Evolutionary conservation across 1,284 basidiomycete genomes (phyloP).

Genomic region (Austropuccinia psidii): DNA sequence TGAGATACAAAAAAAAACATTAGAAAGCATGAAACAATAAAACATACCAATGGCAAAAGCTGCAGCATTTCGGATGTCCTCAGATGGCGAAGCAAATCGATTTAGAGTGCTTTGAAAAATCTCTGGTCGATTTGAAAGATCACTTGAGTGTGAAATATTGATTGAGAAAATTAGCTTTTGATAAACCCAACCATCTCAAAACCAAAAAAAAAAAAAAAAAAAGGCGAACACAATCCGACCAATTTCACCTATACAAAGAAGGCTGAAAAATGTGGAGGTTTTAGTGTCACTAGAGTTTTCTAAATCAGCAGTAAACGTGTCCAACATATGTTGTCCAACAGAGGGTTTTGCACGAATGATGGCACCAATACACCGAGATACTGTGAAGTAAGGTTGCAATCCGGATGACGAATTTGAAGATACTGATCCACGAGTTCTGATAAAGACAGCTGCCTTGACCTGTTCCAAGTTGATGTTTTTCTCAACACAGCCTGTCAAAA

Average conservation of each 20-base stretch:
- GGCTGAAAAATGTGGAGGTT: conserved; percentile 64
- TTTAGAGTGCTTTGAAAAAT: conserved; percentile 66
- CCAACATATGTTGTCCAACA: neutral
- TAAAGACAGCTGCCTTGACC: conserved; percentile 14
- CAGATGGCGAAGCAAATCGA: conserved; percentile 65
- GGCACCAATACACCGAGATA: conserved; percentile 68
- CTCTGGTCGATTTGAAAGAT: conserved; percentile 67
- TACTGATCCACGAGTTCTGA: conserved; percentile 4
- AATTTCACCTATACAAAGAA: conserved; percentile 79
- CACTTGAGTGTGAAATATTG: conserved; percentile 52
- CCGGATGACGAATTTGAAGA: conserved; percentile 39
- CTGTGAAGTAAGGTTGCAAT: conserved; percentile 54
- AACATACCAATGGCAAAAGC: conserved; percentile 76
- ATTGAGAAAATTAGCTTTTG: neutral
- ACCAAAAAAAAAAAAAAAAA: neutral
- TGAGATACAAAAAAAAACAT: neutral
- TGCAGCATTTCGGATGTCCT: conserved; percentile 76
- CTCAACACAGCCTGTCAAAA: conserved; percentile 8
- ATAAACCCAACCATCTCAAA: neutral
- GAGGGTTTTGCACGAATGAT: conserved; percentile 20
- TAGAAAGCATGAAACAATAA: neutral
- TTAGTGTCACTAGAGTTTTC: conserved; percentile 61
- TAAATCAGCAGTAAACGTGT: conserved; percentile 27
- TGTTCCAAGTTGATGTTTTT: conserved; percentile 17
- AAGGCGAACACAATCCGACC: conserved; percentile 68